A percentile compares a stretch with the other conserved stretches of the same genome.
These are phyloP conservation scores for Oemleria cerasiformis DNA, from an alignment of 306 rosid genomes.

Conservation along the genomic window DNA sequence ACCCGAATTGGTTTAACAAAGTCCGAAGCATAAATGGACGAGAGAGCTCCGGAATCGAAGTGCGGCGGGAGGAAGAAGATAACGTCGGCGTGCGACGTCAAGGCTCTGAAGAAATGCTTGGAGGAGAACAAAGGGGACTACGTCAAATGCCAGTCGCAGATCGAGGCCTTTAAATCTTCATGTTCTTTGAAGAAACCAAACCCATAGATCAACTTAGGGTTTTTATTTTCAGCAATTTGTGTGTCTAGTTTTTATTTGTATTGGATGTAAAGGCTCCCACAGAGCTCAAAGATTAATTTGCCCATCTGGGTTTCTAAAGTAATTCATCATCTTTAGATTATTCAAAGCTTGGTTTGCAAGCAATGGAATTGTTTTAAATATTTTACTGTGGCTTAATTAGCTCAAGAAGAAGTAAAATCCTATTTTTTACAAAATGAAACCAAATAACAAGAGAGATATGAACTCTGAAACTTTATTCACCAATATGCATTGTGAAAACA, in stretches of 20 bases:
- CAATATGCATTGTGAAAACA: neutral
- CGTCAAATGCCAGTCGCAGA: slow-evolving; percentile 72
- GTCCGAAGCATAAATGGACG: slow-evolving; percentile 36
- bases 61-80: slow-evolving; percentile 38
- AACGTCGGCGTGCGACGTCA: slow-evolving; percentile 62
- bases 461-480: slow-evolving; percentile 2
- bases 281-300: too few species aligned
- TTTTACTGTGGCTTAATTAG: neutral
- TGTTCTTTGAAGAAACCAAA: slow-evolving; percentile 63
- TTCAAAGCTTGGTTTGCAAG: neutral
- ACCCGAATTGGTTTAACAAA: neutral
- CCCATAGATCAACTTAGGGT: slow-evolving; percentile 20
- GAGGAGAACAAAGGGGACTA: slow-evolving; percentile 85
- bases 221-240: neutral
- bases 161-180: slow-evolving; percentile 73
- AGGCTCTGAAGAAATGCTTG: slow-evolving; percentile 81
- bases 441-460: neutral
- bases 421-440: neutral
- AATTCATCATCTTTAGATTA: neutral
- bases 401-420: neutral
- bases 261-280: neutral
- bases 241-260: neutral
- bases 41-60: slow-evolving; percentile 24
- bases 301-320: slow-evolving; percentile 15
- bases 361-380: neutral